These are phyloP conservation scores for Chlamydomonas sphaeroides DNA, from an alignment of 139 green algal species.

Conservation along the genomic window DNA sequence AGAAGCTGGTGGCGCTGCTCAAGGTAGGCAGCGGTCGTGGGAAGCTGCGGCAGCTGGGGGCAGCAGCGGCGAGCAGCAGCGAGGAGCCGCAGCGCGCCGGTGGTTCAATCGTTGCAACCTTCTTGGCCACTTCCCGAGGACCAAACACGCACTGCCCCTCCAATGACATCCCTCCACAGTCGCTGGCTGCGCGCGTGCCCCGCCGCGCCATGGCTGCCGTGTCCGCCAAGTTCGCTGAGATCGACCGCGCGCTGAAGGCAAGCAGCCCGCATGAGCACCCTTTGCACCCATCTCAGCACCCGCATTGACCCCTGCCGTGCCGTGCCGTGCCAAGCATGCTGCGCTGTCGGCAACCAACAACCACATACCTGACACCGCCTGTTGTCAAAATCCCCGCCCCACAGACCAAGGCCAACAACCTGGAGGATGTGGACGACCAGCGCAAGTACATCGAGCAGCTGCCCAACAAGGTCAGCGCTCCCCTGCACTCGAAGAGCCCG, in stretches of 20 bases:
- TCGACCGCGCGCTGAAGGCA: slow-evolving; percentile 69
- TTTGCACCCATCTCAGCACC: no score
- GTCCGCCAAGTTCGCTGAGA: slow-evolving; percentile 67
- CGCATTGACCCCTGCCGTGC: no score
- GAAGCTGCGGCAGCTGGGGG: neutral
- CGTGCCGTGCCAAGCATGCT: no score
- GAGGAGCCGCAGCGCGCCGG: no score
- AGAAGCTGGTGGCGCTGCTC: slow-evolving; percentile 70
- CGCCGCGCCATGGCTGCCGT: slow-evolving; percentile 49
- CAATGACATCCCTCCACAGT: neutral
- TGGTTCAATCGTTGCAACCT: no score
- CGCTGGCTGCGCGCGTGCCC: slow-evolving; percentile 62
- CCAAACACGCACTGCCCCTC: no score
- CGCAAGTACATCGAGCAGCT: slow-evolving; percentile 77
- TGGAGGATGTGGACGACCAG: slow-evolving; percentile 82
- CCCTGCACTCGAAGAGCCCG: no score
- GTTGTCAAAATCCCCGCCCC: neutral
- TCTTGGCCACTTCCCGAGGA: no score
- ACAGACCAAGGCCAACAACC: slow-evolving; percentile 57
- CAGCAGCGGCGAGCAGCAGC: no score
- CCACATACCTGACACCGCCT: no score
- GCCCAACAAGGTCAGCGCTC: slow-evolving; percentile 62
- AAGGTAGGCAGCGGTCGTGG: slow-evolving; percentile 35
- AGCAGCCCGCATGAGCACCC: no score
- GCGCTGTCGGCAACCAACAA: no score